A percentile compares a stretch with the other conserved stretches of the same genome.
Evolutionary conservation across 768 basidiomycete genomes (phyloP).

Genomic region (Phanerochaete sordida): DNA sequence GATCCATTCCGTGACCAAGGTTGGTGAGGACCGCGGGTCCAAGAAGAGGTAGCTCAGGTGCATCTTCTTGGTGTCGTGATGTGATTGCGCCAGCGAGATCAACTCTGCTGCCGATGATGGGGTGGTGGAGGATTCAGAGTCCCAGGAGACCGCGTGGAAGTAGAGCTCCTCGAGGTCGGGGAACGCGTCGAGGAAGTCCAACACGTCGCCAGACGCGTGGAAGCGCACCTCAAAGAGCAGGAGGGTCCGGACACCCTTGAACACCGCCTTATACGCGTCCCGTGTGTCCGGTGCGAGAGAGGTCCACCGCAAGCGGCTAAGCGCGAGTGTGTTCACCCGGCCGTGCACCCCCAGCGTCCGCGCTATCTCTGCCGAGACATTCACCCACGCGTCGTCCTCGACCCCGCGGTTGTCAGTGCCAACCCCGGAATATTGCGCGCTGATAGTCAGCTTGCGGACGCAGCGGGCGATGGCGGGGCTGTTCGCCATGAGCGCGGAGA

Average conservation of each 20-base stretch:
- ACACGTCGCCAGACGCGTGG: slow-evolving; percentile 22
- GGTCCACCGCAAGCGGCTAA: slow-evolving; percentile 24
- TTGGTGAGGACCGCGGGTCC: slow-evolving; percentile 25
- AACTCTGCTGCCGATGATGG: slow-evolving; percentile 1
- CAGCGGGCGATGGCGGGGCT: slow-evolving; percentile 17
- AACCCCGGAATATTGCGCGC: slow-evolving; percentile 17
- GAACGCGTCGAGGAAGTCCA: slow-evolving; percentile 24
- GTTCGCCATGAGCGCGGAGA: slow-evolving; percentile 15
- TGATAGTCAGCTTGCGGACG: slow-evolving; percentile 22
- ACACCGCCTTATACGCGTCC: slow-evolving; percentile 17
- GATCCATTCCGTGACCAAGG: slow-evolving; percentile 26
- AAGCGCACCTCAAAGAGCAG: slow-evolving; percentile 27
- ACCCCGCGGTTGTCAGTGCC: slow-evolving; percentile 8
- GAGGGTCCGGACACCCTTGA: slow-evolving; percentile 16
- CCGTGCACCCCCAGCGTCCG: slow-evolving; percentile 12
- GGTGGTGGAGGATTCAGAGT: slow-evolving; percentile 18
- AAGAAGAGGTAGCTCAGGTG: slow-evolving; percentile 25
- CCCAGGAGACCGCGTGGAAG: slow-evolving; percentile 27
- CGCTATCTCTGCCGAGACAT: slow-evolving; percentile 15
- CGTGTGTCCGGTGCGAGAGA: slow-evolving; percentile 19
- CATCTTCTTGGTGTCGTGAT: slow-evolving; percentile 11
- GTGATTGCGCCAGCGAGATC: not conserved
- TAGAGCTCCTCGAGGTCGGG: slow-evolving; percentile 23
- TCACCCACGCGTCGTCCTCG: slow-evolving; percentile 23
- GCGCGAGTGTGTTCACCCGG: slow-evolving; percentile 17